These are phyloP conservation scores for Talaromyces atroroseus DNA, from an alignment of 2,329 filamentous ascomycete species.

Conservation along the genomic window DNA sequence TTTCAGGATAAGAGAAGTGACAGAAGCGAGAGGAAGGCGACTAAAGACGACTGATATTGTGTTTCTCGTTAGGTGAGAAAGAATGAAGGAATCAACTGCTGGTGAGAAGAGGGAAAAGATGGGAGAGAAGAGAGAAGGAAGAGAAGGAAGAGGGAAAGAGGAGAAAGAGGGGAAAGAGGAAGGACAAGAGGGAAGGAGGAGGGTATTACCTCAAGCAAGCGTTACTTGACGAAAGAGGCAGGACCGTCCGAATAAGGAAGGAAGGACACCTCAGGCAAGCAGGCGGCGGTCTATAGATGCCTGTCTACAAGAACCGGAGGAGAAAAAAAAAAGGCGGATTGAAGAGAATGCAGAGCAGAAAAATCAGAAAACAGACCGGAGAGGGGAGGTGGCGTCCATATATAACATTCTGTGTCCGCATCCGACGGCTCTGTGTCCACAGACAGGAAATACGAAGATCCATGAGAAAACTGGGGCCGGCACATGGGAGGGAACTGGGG, in stretches of 20 bases:
- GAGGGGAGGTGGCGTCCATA: constrained; percentile 1
- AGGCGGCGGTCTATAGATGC: neutral
- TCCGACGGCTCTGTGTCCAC: constrained; percentile 8
- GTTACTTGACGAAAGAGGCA: neutral
- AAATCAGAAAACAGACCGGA: neutral
- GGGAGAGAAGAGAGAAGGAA: neutral
- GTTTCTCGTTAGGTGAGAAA: too few species aligned
- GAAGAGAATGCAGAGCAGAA: too few species aligned
- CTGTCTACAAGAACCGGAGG: neutral
- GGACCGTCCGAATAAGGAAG: neutral
- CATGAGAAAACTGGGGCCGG: constrained; percentile 6
- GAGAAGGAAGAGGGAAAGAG: neutral
- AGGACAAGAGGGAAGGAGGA: neutral
- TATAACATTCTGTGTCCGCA: constrained; percentile 7
- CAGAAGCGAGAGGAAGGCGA: neutral
- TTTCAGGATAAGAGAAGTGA: neutral
- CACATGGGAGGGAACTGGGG: constrained; percentile 11
- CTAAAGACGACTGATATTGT: neutral
- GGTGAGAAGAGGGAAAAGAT: neutral
- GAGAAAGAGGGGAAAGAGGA: neutral
- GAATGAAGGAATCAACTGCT: neutral
- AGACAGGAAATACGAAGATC: constrained; percentile 1
- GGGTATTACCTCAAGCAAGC: neutral
- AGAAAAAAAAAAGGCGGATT: neutral
- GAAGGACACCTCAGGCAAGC: constrained; percentile 5